Evolutionary conservation across 176 grass and related monocot species (phyloP), one percentile per base, ranked within the genome.

Genomic region (Carex myosuroides): DNA sequence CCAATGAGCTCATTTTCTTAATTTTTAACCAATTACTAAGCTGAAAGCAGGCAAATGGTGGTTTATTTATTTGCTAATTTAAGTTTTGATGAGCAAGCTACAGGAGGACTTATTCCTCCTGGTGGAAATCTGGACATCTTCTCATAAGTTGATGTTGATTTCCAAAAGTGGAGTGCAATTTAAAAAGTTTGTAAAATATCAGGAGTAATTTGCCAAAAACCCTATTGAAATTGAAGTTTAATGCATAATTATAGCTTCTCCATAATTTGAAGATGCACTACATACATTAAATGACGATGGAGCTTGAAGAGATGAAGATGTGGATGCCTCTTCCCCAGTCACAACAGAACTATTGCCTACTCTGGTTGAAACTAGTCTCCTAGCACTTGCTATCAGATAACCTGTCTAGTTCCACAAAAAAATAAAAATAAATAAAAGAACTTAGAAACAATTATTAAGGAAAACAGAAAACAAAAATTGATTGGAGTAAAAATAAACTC

Each of bases 281-380:
- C 71, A 53, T 83, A 85, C 80, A 0, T 17, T 37, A 32, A 64
- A 61, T 1, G 86, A 29, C 0, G 84, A 83, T 64, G 83, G 81
- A n/a, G 17, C 20, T 83, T 84, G 72, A 18, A 81, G 22, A 33
- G 79, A 60, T 8, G 84, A 29, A 0, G 92, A 91, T 14, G 85
- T 92, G 9, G 92, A 89, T 42, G 87, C 86, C 70, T 93, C 88
- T 26, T 93, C 89, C 13, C 88, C 93, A 91, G 92, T 98, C 60
- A 85, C 87, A 33, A 92, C 81, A 5, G 86, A 73, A 46, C 60
- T 75, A 29, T 8, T 75, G 5, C 18, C 2, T 24, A 9, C 76
- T 1, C 74, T 85, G 54, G 59, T 74, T 35, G 20, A 37, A 26
- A 63, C 11, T 84, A 83, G 68, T 32, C 33, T 11, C 11, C 50